These are phyloP conservation scores for Anthoceros angustus DNA, from an alignment of 225 moss, liverwort and hornwort genomes.

Conservation along the genomic window DNA sequence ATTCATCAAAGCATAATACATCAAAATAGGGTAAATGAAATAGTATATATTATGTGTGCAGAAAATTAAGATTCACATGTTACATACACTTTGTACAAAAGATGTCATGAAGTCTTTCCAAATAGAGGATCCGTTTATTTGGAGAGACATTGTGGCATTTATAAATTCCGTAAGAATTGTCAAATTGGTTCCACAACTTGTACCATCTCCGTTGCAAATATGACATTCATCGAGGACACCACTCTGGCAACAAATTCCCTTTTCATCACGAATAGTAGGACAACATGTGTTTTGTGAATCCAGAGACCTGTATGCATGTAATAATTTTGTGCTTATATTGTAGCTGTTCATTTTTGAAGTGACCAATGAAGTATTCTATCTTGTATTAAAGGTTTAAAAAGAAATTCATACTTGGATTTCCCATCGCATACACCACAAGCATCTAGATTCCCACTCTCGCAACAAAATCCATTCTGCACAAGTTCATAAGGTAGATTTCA, in stretches of 20 bases:
- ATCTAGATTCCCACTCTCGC: constrained; percentile 47
- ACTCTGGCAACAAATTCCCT: constrained; percentile 73
- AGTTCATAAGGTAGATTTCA: not conserved
- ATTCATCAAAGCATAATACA: not conserved
- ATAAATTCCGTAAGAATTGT: constrained; percentile 35
- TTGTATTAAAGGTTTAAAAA: not conserved
- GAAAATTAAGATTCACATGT: not conserved
- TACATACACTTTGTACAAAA: constrained; percentile 22
- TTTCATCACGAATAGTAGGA: constrained; percentile 71
- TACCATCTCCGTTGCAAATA: constrained; percentile 76
- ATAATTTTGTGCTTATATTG: not conserved
- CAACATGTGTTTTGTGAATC: constrained; percentile 74
- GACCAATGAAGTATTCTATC: not conserved
- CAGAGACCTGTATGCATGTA: constrained; percentile 26
- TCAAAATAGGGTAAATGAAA: not conserved
- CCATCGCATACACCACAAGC: constrained; percentile 82
- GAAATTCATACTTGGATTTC: constrained; percentile 28
- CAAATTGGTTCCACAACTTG: constrained; percentile 63
- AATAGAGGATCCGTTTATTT: constrained; percentile 25
- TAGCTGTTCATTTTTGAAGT: no score
- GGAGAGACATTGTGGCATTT: constrained; percentile 24
- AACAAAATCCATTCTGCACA: constrained; percentile 57
- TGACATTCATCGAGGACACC: constrained; percentile 77
- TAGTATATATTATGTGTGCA: not conserved
- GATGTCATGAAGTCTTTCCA: constrained; percentile 54